Evolutionary conservation across 2,329 filamentous ascomycete genomes (phyloP).

Genomic region (Aspergillus sp.): DNA sequence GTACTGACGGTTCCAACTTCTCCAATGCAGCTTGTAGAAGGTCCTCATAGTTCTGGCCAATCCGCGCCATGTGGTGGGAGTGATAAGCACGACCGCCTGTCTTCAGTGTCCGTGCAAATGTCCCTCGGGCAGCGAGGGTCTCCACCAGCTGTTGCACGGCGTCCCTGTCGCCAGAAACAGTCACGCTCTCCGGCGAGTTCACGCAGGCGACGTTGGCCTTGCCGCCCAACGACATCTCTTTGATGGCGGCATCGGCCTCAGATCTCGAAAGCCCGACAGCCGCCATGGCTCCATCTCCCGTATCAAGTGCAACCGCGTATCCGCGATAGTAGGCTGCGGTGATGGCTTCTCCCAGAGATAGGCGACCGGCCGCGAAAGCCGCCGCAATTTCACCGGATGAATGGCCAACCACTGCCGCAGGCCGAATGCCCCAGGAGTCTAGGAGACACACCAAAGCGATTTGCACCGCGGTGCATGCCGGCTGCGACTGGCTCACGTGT

Average conservation of each 20-base stretch:
- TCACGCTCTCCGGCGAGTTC: constrained; percentile 42
- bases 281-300: too few relatives aligned
- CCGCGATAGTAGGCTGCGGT: constrained; percentile 11
- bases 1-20: too few relatives aligned
- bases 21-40: too few relatives aligned
- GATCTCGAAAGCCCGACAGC: too few relatives aligned
- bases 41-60: too few relatives aligned
- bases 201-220: constrained; percentile 34
- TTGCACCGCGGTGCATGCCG: constrained; percentile 28
- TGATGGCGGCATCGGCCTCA: too few relatives aligned
- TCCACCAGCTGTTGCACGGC: constrained; percentile 23
- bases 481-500: constrained; percentile 2
- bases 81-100: constrained; percentile 29
- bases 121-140: constrained; percentile 16
- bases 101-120: constrained; percentile 24
- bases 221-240: too few relatives aligned
- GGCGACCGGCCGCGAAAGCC: constrained; percentile 8
- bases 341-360: constrained; percentile 10
- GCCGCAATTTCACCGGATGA: constrained; percentile 37
- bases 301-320: too few relatives aligned
- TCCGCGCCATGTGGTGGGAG: constrained; percentile 25
- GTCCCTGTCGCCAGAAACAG: constrained; percentile 36
- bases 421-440: constrained; percentile 25
- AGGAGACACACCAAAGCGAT: constrained; percentile 33
- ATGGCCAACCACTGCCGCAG: constrained; percentile 29